Evolutionary conservation across 768 basidiomycete genomes (phyloP), one percentile per base, ranked within the genome.

Genomic region (Cytidiella melzeri): DNA sequence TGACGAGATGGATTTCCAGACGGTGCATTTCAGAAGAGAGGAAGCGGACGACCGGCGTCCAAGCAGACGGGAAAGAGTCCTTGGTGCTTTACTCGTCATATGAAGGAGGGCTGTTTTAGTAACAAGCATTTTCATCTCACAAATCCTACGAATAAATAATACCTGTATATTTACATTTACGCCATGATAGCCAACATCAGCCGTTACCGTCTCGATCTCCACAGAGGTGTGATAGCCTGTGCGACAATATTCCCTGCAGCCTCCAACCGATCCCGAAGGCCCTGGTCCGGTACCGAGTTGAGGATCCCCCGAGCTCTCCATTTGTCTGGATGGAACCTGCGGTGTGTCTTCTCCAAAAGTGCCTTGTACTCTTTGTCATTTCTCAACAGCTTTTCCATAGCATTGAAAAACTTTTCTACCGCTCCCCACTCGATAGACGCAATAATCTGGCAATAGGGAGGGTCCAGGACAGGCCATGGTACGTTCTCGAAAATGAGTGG

Each of bases 241-340:
- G 83, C 78, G 1, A 86, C 85, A 20, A 78, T 85, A 55, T 78
- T 87, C 27, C 75, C 67, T 51, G 85, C 86, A 45, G 85, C 82
- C 64, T 83, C 84, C 55, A 84, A 64, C 55, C 72, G 79, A 40
- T 69, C 71, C 51, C 80, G 73, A 57, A 80, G 76, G 37, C 71
- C 65, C 44, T 81, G 80, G 51, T 86, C 81, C n/a, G 61, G 56
- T 42, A 85, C 73, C 38, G 76, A 76, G 50, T 69, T 70, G 58
- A 86, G 70, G 36, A 89, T 65, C 23, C 77, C 77, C 36, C 83
- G 72, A 25, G 84, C 79, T 41, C 79, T 72, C 89, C 87, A 92
- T 53, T 84, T 69, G 63, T 91, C 88, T 1, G 87, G 85, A 56
- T 90, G 89, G 62, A 89, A 92, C 44, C 87, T 54, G 37, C 79